Conservation (phyloP, 1,284 basidiomycete genomes). For the Cutaneotrichosporon mucoides region DNA sequence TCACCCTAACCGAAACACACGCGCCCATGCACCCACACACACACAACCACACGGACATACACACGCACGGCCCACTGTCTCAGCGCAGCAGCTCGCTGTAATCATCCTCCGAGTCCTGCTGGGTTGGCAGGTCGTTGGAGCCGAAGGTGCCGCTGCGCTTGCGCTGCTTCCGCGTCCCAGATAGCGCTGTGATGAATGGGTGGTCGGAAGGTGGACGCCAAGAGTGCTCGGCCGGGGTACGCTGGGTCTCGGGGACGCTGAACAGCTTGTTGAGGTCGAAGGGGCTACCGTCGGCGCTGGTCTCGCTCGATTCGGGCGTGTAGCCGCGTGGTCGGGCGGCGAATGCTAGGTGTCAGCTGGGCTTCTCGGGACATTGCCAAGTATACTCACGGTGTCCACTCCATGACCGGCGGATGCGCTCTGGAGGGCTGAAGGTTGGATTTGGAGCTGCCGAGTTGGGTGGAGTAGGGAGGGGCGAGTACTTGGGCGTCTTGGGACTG, state of each 20-base stretch:
- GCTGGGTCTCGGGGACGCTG: background rate
- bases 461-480: no score
- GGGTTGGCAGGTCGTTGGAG: background rate
- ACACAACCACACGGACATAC: no score
- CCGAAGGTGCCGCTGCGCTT: background rate
- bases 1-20: background rate
- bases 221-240: background rate
- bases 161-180: background rate
- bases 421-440: no score
- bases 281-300: background rate
- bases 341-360: background rate
- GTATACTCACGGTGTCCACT: background rate
- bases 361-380: background rate
- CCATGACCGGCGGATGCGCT: background rate
- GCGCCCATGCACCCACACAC: background rate
- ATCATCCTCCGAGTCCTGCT: background rate
- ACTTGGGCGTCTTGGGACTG: no score
- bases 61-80: no score
- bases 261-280: background rate
- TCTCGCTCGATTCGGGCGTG: background rate
- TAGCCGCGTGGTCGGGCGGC: background rate
- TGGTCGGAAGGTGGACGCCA: background rate
- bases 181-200: background rate
- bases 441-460: no score
- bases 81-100: background rate